Conservation (phyloP, 2,329 filamentous ascomycete genomes). For the Aspergillus texensis region DNA sequence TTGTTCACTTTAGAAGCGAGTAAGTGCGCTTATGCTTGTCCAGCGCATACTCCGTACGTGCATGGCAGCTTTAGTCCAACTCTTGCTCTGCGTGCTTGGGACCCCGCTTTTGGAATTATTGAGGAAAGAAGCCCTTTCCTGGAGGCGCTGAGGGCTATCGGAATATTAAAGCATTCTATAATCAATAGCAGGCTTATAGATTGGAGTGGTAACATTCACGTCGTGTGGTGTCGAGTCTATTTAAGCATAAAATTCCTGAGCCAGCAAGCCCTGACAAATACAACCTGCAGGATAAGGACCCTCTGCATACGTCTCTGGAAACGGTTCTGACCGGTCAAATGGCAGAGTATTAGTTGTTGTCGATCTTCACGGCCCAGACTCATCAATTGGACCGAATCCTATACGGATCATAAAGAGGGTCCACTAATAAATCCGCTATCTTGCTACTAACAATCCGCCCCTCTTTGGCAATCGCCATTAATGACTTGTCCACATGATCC, state of each 20-base stretch:
- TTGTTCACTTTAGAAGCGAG: too few species aligned
- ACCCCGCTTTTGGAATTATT: too few species aligned
- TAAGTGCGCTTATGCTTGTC: neutral
- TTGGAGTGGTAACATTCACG: too few species aligned
- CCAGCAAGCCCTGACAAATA: too few species aligned
- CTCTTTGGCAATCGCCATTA: conserved; percentile 58
- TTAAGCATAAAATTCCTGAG: too few species aligned
- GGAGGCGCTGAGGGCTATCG: neutral
- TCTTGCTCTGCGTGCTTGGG: too few species aligned
- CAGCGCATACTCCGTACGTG: neutral
- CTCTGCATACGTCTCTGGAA: neutral
- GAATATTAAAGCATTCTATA: neutral
- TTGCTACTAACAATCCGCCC: conserved; percentile 46
- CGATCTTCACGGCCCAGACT: neutral
- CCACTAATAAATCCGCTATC: neutral
- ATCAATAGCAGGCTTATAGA: too few species aligned
- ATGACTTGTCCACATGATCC: conserved; percentile 48
- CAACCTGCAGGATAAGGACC: too few species aligned
- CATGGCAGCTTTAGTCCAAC: neutral
- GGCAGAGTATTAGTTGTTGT: too few species aligned
- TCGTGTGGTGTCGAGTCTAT: too few species aligned
- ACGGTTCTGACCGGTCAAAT: neutral
- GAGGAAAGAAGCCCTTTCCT: neutral
- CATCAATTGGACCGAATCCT: neutral
- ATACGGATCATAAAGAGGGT: conserved; percentile 4